These are phyloP conservation scores for Geotrichum europaeum DNA, from an alignment of 1,139 yeast genomes.

Conservation along the genomic window DNA sequence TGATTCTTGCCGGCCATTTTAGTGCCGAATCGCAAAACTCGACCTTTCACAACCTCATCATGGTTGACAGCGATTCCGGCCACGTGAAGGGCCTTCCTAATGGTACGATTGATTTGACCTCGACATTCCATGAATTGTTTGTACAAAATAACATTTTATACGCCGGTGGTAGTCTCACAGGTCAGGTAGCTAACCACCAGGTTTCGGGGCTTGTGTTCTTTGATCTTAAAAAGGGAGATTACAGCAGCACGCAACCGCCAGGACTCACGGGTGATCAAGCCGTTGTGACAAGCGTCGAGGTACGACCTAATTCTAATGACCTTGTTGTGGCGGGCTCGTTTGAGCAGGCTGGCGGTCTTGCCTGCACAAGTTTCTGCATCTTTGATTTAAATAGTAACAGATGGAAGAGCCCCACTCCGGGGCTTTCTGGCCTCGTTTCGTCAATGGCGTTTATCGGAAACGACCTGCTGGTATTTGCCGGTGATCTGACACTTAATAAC, in stretches of 20 bases:
- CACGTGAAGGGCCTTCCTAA: conserved; percentile 35
- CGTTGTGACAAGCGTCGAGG: conserved; percentile 48
- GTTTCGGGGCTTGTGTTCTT: conserved; percentile 48
- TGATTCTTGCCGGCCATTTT: conserved; percentile 56
- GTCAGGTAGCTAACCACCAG: conserved; percentile 23
- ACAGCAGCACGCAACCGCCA: conserved; percentile 45
- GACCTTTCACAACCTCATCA: conserved; percentile 37
- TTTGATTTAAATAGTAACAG: conserved; percentile 52
- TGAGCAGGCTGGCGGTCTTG: conserved; percentile 50
- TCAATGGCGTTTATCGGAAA: conserved; percentile 49
- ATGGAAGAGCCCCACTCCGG: conserved; percentile 49
- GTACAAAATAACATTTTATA: conserved; percentile 42
- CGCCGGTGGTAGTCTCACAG: conserved; percentile 49
- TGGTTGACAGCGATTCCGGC: conserved; percentile 27
- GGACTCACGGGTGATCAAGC: conserved; percentile 34
- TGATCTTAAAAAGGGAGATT: conserved; percentile 40
- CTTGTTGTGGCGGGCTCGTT: conserved; percentile 77
- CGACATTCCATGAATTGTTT: conserved; percentile 40
- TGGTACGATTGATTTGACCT: conserved; percentile 33
- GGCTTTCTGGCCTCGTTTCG: conserved; percentile 49
- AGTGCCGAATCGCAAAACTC: conserved; percentile 21
- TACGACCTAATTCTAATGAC: conserved; percentile 45
- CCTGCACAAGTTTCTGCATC: conserved; percentile 61
- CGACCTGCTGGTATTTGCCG: conserved; percentile 54
- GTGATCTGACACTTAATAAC: conserved; percentile 46